phyloP scores from a whole-genome alignment of 352 stramenopile species.

The Pilasporangium apinafurcum region DNA sequence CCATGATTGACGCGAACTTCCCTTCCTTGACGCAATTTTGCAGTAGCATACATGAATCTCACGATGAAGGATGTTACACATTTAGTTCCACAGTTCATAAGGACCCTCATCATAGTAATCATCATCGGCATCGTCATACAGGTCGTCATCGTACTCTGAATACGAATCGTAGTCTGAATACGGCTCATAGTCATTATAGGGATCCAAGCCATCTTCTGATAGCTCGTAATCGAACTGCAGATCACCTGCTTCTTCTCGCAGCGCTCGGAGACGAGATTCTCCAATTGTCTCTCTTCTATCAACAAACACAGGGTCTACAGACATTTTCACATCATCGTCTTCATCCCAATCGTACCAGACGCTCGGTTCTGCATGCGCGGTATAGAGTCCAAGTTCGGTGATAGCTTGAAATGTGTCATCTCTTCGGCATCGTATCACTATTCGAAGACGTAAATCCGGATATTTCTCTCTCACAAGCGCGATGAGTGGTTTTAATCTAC shows the following conservation, averaged over 20 bases:
- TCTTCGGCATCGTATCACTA: conserved; percentile 8
- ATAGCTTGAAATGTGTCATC: conserved; percentile 15
- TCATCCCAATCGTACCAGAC: conserved; percentile 35
- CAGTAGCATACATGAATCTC: too few relatives aligned
- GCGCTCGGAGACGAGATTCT: conserved; percentile 2
- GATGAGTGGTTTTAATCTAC: conserved; percentile 12
- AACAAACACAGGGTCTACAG: conserved; percentile 9
- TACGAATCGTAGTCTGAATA: conserved; percentile 4
- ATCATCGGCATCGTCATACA: conserved; percentile 13
- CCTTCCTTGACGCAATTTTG: too few relatives aligned
- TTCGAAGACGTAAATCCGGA: conserved; percentile 13
- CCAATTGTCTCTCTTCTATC: background rate
- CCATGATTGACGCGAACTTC: too few relatives aligned
- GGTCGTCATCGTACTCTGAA: conserved; percentile 9
- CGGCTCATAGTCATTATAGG: conserved; percentile 7
- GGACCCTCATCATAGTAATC: conserved; percentile 14
- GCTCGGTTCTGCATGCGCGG: conserved; percentile 15
- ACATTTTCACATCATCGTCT: conserved; percentile 4
- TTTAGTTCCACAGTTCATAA: too few relatives aligned
- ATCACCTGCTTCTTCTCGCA: conserved; percentile 24
- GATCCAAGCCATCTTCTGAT: conserved; percentile 19
- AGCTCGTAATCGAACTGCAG: conserved; percentile 32
- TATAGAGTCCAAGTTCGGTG: conserved; percentile 34
- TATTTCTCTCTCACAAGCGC: conserved; percentile 13
- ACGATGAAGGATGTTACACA: too few relatives aligned